Evolutionary conservation across 345 rosid species (phyloP).

Genomic region (Isatis tinctoria): DNA sequence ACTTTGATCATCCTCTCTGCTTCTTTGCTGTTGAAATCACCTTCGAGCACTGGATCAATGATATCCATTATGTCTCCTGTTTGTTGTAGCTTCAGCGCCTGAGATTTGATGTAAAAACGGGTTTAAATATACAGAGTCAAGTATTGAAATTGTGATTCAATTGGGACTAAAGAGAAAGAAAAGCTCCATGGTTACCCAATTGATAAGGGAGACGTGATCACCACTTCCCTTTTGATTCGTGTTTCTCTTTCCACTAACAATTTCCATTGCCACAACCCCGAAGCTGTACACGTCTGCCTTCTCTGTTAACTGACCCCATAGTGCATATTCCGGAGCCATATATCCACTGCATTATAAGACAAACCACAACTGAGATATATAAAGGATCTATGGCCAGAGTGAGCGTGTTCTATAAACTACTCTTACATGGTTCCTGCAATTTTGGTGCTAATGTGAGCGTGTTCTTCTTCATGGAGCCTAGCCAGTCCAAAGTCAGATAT

Average conservation of each 20-base stretch:
- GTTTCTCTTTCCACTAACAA: constrained; percentile 36
- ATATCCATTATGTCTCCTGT: constrained; percentile 28
- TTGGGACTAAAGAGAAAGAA: background rate
- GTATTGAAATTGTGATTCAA: background rate
- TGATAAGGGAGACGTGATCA: constrained; percentile 29
- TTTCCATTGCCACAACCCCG: constrained; percentile 42
- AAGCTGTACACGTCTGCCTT: constrained; percentile 48
- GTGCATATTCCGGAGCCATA: constrained; percentile 43
- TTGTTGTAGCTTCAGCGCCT: constrained; percentile 30
- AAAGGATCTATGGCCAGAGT: background rate
- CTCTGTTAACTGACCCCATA: constrained; percentile 41
- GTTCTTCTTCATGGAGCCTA: constrained; percentile 44
- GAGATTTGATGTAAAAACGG: background rate
- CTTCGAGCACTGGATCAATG: constrained; percentile 28
- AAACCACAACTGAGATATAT: background rate
- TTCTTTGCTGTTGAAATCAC: constrained; percentile 27
- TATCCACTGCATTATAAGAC: constrained; percentile 25
- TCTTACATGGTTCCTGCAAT: constrained; percentile 63
- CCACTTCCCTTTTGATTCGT: background rate
- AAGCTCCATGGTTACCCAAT: constrained; percentile 32
- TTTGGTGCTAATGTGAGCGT: constrained; percentile 52
- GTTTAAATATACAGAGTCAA: background rate
- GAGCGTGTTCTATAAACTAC: background rate
- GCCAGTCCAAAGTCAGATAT: constrained; percentile 51
- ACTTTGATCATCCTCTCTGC: constrained; percentile 35